These are phyloP conservation scores for Saturnispora hagleri DNA, from an alignment of 805 yeast species.

Conservation along the genomic window DNA sequence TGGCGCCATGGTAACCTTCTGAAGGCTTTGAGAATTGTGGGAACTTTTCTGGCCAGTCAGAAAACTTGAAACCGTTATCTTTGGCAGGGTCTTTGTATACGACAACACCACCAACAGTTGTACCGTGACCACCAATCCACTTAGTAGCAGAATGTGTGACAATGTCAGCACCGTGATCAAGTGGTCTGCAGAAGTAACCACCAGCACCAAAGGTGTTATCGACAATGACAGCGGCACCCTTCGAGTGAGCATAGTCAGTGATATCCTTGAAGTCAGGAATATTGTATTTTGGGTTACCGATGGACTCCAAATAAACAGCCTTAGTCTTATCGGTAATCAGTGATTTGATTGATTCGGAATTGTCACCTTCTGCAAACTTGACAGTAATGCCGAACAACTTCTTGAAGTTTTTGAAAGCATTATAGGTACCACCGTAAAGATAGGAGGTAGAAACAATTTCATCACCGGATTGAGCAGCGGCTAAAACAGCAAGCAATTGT, in stretches of 20 bases:
- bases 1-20: slow-evolving; percentile 87
- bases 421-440: slow-evolving; percentile 94
- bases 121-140: slow-evolving; percentile 98
- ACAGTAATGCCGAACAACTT: slow-evolving; percentile 73
- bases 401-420: slow-evolving; percentile 89
- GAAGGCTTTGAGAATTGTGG: slow-evolving; percentile 90
- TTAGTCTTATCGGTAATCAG: slow-evolving; percentile 77
- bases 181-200: slow-evolving; percentile 76
- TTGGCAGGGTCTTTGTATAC: slow-evolving; percentile 42
- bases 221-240: slow-evolving; percentile 84
- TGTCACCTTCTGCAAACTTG: slow-evolving; percentile 77
- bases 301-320: slow-evolving; percentile 81
- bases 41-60: slow-evolving; percentile 72
- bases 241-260: slow-evolving; percentile 67
- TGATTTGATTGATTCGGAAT: slow-evolving; percentile 58
- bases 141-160: slow-evolving; percentile 92
- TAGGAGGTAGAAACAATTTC: slow-evolving; percentile 80
- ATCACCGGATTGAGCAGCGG: slow-evolving; percentile 81
- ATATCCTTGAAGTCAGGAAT: slow-evolving; percentile 84
- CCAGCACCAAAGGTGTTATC: slow-evolving; percentile 98
- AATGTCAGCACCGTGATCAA: slow-evolving; percentile 86
- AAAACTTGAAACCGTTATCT: slow-evolving; percentile 90
- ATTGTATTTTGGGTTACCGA: slow-evolving; percentile 89
- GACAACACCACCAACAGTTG: slow-evolving; percentile 85
- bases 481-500: slow-evolving; percentile 74